phyloP scores from a whole-genome alignment of 2,329 filamentous ascomycete species.

The Leptographium galeiforme region DNA sequence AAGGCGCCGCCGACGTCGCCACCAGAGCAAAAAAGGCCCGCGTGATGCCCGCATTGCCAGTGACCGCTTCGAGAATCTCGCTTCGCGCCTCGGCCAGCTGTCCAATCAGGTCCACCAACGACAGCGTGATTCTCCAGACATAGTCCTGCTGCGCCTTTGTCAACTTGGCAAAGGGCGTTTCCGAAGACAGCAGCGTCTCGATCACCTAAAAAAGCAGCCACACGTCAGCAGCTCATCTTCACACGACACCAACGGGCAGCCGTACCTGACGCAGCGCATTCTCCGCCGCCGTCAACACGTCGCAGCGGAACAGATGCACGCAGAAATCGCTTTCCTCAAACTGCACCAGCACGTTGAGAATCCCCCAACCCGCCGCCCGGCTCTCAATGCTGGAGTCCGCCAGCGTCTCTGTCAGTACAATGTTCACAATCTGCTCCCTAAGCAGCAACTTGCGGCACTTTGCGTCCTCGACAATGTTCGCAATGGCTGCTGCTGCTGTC shows the following conservation, averaged over 20 bases:
- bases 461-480: constrained; percentile 47
- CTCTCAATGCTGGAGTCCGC: constrained; percentile 50
- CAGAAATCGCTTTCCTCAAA: constrained; percentile 56
- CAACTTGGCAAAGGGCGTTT: constrained; percentile 30
- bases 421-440: constrained; percentile 51
- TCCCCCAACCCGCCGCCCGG: constrained; percentile 53
- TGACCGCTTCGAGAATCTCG: constrained; percentile 43
- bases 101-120: constrained; percentile 38
- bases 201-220: neutral
- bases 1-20: constrained; percentile 23
- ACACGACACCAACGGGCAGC: neutral
- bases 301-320: constrained; percentile 48
- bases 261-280: constrained; percentile 40
- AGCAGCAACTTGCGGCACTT: constrained; percentile 52
- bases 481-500: constrained; percentile 43
- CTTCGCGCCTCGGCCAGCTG: constrained; percentile 45
- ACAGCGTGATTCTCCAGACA: constrained; percentile 39
- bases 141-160: constrained; percentile 39
- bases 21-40: constrained; percentile 42
- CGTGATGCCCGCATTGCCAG: constrained; percentile 32
- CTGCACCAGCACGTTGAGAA: constrained; percentile 45
- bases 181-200: constrained; percentile 23
- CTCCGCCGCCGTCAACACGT: constrained; percentile 47
- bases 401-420: constrained; percentile 49
- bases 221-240: neutral